phyloP scores from a whole-genome alignment of 169 alveolate genomes.

The Neospora caninum region DNA sequence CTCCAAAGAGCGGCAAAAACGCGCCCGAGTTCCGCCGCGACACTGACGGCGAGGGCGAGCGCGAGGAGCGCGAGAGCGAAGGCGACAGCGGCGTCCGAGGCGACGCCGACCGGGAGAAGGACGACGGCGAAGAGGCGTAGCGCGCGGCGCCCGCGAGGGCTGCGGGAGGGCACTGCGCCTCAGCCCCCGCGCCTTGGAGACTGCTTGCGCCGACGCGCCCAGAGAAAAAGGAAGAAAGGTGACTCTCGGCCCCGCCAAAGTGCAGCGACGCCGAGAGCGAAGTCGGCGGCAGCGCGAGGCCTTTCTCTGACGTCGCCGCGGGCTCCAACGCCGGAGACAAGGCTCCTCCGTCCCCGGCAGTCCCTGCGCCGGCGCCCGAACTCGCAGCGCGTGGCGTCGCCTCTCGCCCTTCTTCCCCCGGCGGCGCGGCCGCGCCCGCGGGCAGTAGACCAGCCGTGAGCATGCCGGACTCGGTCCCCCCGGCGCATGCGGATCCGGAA shows the following conservation, averaged over 20 bases:
- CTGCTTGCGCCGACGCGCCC: background rate
- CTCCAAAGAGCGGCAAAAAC: background rate
- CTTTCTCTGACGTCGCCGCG: too few species aligned
- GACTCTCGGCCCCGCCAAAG: too few species aligned
- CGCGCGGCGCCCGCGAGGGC: background rate
- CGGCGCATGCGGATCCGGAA: background rate
- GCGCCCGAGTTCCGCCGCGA: background rate
- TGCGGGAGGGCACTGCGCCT: background rate
- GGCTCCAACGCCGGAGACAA: too few species aligned
- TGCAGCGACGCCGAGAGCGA: too few species aligned
- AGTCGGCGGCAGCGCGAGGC: too few species aligned
- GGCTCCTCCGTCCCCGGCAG: too few species aligned
- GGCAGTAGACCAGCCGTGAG: too few species aligned
- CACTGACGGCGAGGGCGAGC: constrained; percentile 35
- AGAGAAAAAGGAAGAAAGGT: too few species aligned
- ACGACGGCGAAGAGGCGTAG: background rate
- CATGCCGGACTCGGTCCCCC: background rate
- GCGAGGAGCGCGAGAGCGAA: constrained; percentile 21
- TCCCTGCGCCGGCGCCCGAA: too few species aligned
- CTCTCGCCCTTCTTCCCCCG: too few species aligned
- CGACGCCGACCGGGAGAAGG: constrained; percentile 41
- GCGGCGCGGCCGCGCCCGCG: too few species aligned
- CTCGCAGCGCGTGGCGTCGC: too few species aligned
- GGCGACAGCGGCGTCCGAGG: constrained; percentile 5
- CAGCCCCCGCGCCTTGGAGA: background rate